These are phyloP conservation scores for Fragilaria crotonensis DNA, from an alignment of 108 stramenopile species.

Conservation along the genomic window DNA sequence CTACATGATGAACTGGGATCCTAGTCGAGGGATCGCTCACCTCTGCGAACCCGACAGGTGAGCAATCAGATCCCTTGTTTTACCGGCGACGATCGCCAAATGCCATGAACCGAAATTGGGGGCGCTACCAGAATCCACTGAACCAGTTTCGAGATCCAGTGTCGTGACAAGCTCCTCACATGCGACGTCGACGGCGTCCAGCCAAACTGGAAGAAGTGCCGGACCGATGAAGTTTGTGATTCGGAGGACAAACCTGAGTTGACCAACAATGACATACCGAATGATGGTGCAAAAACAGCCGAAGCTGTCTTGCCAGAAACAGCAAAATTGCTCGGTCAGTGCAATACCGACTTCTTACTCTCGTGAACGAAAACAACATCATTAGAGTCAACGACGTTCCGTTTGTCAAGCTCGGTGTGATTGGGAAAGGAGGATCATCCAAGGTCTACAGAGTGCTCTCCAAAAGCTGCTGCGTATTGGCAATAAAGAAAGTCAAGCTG, in stretches of 20 bases:
- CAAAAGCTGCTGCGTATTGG: conserved; percentile 74
- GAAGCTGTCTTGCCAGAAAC: neutral
- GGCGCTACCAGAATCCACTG: conserved; percentile 1
- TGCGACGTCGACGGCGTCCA: neutral
- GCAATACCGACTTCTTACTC: conserved; percentile 58
- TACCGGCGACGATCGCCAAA: too few relatives aligned
- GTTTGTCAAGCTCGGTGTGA: conserved; percentile 89
- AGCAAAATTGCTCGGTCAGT: neutral
- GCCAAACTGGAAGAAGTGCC: conserved; percentile 3
- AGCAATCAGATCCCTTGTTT: too few relatives aligned
- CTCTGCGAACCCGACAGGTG: too few relatives aligned
- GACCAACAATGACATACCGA: too few relatives aligned
- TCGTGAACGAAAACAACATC: conserved; percentile 76
- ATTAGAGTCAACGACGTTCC: conserved; percentile 70
- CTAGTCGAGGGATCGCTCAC: too few relatives aligned
- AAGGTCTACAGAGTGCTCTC: conserved; percentile 90
- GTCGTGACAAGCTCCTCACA: neutral
- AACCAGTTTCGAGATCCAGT: conserved; percentile 15
- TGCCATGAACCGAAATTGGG: too few relatives aligned
- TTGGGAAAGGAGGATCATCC: conserved; percentile 95
- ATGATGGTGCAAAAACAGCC: too few relatives aligned
- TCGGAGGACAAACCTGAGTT: neutral
- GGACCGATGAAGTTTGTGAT: conserved; percentile 5
- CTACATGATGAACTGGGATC: conserved; percentile 88
- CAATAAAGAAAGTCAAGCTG: conserved; percentile 95